Evolutionary conservation across 306 rosid species (phyloP).

Genomic region (Pyrus bretschneideri): DNA sequence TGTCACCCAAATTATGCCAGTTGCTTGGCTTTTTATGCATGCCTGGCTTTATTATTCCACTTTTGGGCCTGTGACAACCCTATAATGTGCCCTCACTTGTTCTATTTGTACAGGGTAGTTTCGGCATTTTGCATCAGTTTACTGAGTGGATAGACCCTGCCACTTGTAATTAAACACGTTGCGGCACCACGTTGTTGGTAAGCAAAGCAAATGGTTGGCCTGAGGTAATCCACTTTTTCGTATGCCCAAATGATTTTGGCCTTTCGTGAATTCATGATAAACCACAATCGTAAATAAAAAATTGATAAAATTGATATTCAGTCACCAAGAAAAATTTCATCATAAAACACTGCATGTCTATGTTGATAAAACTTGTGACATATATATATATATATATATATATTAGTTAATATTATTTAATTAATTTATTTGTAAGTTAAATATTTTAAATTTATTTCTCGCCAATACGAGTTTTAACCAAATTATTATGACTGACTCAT

Average conservation of each 20-base stretch:
- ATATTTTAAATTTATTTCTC: too few relatives aligned
- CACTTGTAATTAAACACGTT: background rate
- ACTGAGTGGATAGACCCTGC: background rate
- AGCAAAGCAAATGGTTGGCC: slow-evolving; percentile 7
- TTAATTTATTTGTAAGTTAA: too few relatives aligned
- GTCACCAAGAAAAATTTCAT: background rate
- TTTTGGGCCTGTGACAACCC: background rate
- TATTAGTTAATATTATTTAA: too few relatives aligned
- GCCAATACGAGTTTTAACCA: too few relatives aligned
- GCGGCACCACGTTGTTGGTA: background rate
- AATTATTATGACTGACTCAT: too few relatives aligned
- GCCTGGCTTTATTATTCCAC: background rate
- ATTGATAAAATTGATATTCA: too few relatives aligned
- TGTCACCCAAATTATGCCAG: background rate
- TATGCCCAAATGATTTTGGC: background rate
- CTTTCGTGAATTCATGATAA: background rate
- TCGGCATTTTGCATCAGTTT: background rate
- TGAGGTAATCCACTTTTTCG: background rate
- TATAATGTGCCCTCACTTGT: background rate
- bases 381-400: too few relatives aligned
- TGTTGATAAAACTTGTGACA: too few relatives aligned
- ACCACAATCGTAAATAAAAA: background rate
- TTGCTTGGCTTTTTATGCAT: background rate
- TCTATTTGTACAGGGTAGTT: background rate
- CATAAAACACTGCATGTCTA: background rate